A percentile compares a stretch with the other conserved stretches of the same genome.
phyloP scores from a whole-genome alignment of 2,329 filamentous ascomycete species.

The Alternaria sp. region DNA sequence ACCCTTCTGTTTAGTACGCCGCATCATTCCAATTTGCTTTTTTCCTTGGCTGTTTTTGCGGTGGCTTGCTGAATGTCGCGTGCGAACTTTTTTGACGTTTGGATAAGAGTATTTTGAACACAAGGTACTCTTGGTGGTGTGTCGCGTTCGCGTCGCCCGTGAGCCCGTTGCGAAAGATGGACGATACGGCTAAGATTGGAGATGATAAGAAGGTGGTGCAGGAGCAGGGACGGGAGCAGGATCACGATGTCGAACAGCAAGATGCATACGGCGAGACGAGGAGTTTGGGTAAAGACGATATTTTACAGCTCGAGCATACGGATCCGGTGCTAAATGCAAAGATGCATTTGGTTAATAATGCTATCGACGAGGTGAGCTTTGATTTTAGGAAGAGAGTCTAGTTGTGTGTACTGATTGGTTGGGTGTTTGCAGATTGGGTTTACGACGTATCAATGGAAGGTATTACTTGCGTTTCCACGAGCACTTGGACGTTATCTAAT shows the following conservation, averaged over 20 bases:
- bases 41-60: too few species aligned
- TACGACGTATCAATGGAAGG: constrained; percentile 52
- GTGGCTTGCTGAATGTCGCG: constrained; percentile 3
- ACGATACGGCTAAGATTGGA: background rate
- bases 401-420: background rate
- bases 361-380: constrained; percentile 21
- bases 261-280: constrained; percentile 16
- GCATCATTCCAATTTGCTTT: background rate
- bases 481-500: background rate
- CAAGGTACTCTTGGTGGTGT: too few species aligned
- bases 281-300: constrained; percentile 55
- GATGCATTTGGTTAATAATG: constrained; percentile 74
- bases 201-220: constrained; percentile 11
- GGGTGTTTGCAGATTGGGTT: constrained; percentile 11
- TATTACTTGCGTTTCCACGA: constrained; percentile 40
- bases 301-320: constrained; percentile 65
- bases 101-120: too few species aligned
- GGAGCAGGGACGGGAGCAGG: constrained; percentile 17
- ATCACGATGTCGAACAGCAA: constrained; percentile 15
- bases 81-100: background rate
- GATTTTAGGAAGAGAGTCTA: constrained; percentile 51
- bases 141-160: background rate
- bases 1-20: background rate
- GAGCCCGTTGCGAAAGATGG: constrained; percentile 1
- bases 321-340: constrained; percentile 71